Percentiles rank a stretch among this genome's conserved stretches.
phyloP scores from a whole-genome alignment of 768 basidiomycete species.

The Zangia roseola region DNA sequence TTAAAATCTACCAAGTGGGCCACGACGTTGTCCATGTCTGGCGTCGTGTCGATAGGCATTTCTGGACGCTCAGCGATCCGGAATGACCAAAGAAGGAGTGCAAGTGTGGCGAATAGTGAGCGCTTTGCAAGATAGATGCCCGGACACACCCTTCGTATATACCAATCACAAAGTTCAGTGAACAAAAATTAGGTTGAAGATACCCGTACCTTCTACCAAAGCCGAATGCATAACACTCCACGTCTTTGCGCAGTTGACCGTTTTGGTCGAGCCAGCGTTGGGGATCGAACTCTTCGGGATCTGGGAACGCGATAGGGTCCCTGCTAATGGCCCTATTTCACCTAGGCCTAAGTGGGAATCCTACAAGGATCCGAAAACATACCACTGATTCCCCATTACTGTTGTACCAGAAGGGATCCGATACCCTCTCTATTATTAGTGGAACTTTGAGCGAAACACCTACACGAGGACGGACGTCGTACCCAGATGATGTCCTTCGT shows the following conservation, averaged over 20 bases:
- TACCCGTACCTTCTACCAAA: constrained; percentile 42
- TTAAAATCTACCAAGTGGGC: constrained; percentile 56
- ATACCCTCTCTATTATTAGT: constrained; percentile 12
- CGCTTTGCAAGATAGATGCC: constrained; percentile 51
- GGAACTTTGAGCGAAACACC: constrained; percentile 19
- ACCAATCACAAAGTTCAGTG: too few species aligned
- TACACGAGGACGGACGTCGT: background rate
- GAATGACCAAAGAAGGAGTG: constrained; percentile 63
- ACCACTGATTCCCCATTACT: constrained; percentile 23
- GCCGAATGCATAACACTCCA: constrained; percentile 51
- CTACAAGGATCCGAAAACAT: background rate
- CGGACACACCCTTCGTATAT: constrained; percentile 50
- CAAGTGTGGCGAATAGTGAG: constrained; percentile 60
- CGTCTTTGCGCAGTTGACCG: constrained; percentile 45
- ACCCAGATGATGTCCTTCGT: constrained; percentile 67
- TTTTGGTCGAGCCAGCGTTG: constrained; percentile 50
- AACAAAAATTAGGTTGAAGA: background rate
- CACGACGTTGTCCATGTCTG: constrained; percentile 54
- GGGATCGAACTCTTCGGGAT: constrained; percentile 58
- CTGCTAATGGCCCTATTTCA: constrained; percentile 46
- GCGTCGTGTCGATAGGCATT: constrained; percentile 52
- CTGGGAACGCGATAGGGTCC: constrained; percentile 53
- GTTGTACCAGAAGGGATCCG: constrained; percentile 25
- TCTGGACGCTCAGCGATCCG: constrained; percentile 44
- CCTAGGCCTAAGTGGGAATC: background rate